Conservation (phyloP, 345 rosid genomes). For the Ceriops zippeliana region DNA sequence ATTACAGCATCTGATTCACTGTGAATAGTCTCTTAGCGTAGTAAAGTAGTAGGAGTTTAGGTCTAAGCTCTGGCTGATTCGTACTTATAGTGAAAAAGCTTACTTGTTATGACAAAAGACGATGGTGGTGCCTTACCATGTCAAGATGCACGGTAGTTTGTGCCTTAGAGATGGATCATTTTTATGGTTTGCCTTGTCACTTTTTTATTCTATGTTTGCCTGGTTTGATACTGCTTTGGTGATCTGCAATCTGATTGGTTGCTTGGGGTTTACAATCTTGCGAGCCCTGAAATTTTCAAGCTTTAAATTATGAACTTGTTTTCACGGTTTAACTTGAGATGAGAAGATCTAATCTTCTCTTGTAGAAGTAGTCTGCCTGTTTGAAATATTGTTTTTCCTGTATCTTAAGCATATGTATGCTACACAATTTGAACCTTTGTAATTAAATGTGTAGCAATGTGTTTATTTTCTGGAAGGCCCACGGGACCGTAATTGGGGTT, state of each 20-base stretch:
- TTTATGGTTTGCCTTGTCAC: not conserved
- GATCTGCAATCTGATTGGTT: not conserved
- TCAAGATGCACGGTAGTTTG: not conserved
- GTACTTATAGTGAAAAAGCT: not conserved
- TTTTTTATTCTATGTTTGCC: not conserved
- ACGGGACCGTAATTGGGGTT: not conserved
- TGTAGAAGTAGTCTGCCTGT: no score
- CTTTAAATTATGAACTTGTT: not conserved
- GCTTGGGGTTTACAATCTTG: not conserved
- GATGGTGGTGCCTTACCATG: no score
- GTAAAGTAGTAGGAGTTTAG: not conserved
- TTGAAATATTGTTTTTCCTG: no score
- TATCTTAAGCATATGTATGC: no score
- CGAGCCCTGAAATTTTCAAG: not conserved
- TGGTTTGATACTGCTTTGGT: not conserved
- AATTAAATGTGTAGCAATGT: not conserved
- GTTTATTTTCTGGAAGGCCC: not conserved
- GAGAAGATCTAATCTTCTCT: no score
- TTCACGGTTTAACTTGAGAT: no score
- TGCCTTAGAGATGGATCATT: slow-evolving; percentile 4
- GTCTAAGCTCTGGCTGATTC: not conserved
- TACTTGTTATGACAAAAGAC: not conserved
- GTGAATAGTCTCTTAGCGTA: not conserved
- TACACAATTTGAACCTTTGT: not conserved
- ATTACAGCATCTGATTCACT: not conserved